Evolutionary conservation across 2,329 filamentous ascomycete species (phyloP), one percentile per base, ranked within the genome.

Genomic region (Talaromyces atroroseus): DNA sequence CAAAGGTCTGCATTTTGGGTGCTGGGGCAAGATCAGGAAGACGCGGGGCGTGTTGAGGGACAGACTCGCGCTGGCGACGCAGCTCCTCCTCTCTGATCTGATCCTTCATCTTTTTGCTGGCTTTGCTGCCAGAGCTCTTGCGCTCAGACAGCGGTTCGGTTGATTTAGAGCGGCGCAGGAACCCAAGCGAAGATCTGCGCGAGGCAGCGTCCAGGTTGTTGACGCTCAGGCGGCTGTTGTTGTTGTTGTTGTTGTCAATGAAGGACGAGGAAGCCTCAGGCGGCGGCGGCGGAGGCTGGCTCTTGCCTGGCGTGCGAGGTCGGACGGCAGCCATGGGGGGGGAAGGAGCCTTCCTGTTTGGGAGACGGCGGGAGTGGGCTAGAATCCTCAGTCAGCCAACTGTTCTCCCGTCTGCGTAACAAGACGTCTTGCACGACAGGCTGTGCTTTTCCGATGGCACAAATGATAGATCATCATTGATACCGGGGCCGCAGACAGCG

Each of bases 111-210:
- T 68, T 74, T 60, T 70, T 74, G 64, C 66, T 63, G 52, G 63
- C 63, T 50, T 63, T 70, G 55, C 55, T 40, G 50, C 46, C 63
- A 20, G 69, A 72, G 16, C 65, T 48, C 71, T 77, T 78, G 61
- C 76, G 77, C 64, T 82, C 82, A 63, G 79, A 80, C 57, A 88
- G 70, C 62, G 68, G 71, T 59, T 89, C 85, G 59, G 81, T 81
- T 57, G 85, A 88, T 69, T 88, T 88, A 68, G 81, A 82, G 64
- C 86, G 82, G 72, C 84, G 81, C 60, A 88, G 79, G 67, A 89
- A 81, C 29, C 79, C 79, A 57, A 82, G 73, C 52, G 78, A 80
- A 45, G 79, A 74, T 59, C 78, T 75, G 63, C 78, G 76, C 56
- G 69, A 57, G 46, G 62, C 62, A 36, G 49, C 29, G 61, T 67